Base-by-base conservation (phyloP, 2,329 filamentous ascomycete species). In the Xylariales sp. region DNA sequence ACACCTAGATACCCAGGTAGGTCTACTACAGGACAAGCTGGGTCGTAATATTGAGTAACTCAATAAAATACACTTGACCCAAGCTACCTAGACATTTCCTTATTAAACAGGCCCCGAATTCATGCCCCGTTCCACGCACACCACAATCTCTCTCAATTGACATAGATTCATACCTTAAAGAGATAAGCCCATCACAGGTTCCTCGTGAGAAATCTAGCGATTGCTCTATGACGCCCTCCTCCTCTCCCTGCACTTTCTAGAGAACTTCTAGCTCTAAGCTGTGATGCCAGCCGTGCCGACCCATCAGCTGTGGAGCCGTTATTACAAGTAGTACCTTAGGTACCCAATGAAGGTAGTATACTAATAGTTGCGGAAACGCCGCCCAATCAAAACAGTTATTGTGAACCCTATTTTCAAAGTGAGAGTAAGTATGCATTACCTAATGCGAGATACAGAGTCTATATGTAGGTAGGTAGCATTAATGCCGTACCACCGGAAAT, bases 331-430 rank as follows among this genome's bases (percentile, higher is more conserved):
- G 23, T 23, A 23, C 23, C 23, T 23, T 23, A 23, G 23, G 23
- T 23, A 23, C 23, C 23, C 23, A 23, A 23, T 23, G 23, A 23
- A 23, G 23, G 23, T 23, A 23, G 23, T 23, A 23, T n/a, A n/a
- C n/a, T n/a, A 49, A 39, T 30, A 53, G 46, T 16, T 16, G 18
- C 32, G 16, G 34, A 36, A 36, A 52, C 52, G 30, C 32, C 8
- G 39, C 56, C 60, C 62, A 65, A 65, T 65, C 34, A 65, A 8
- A 54, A n/a, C 23, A 16, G 28, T 12, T 45, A 9, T 23, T 43
- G n/a, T 16, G 49, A 28, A 18, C 39, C 49, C 55, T 65, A 65
- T 64, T 58, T 58, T 59, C 23, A 23, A 23, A 23, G 23, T 23
- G 23, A 23, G 36, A 50, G 54, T 49, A 14, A 39, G 12, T 65